Evolutionary conservation across 495 filamentous ascomycete species (phyloP).

Genomic region (Trichoderma orchidacearum): DNA sequence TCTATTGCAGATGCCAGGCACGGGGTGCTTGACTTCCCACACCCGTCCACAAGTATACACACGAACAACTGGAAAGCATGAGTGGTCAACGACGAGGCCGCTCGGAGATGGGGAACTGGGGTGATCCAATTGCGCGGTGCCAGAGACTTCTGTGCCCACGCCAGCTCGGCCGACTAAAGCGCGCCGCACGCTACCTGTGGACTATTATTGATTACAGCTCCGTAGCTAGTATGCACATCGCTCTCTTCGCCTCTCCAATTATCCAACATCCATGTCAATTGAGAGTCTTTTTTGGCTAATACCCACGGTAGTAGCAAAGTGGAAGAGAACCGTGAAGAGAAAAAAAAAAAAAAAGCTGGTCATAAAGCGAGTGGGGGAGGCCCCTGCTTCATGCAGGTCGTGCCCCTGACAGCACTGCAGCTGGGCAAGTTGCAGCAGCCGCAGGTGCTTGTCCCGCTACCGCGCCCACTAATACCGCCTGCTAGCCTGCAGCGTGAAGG

Average conservation of each 20-base stretch:
- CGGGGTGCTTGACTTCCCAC: too few relatives aligned
- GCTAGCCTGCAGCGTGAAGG: background rate
- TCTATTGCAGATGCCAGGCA: background rate
- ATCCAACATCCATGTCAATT: background rate
- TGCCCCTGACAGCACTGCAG: background rate
- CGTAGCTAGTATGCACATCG: background rate
- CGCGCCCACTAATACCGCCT: background rate
- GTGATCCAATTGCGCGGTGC: background rate
- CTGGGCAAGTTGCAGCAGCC: background rate
- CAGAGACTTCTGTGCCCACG: background rate
- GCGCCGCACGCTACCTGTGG: background rate
- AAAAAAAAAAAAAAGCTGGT: too few relatives aligned
- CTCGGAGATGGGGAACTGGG: background rate
- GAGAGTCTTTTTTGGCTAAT: background rate
- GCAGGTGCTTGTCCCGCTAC: background rate
- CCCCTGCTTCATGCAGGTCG: background rate
- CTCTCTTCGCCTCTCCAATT: background rate
- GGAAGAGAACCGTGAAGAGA: too few relatives aligned
- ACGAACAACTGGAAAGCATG: too few relatives aligned
- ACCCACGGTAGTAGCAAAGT: background rate
- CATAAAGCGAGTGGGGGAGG: background rate
- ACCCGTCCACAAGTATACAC: too few relatives aligned
- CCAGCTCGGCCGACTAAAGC: background rate
- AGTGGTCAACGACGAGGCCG: too few relatives aligned
- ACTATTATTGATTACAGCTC: background rate